phyloP scores from a whole-genome alignment of 805 yeast species.

The Pichia eremophila region DNA sequence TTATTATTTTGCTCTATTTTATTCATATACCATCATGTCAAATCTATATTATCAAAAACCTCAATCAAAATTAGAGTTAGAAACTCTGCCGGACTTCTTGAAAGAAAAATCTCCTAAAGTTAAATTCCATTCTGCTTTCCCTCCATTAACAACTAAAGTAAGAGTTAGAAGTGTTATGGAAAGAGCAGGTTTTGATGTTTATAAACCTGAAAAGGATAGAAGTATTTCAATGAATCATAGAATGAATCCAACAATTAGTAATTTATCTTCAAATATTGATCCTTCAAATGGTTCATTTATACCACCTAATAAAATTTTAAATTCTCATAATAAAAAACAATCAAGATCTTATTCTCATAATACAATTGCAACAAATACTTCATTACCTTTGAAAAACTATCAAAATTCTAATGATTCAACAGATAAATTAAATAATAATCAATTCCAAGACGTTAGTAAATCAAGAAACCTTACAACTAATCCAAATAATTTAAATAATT shows the following conservation, averaged over 20 bases:
- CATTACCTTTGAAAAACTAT: background rate
- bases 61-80: slow-evolving; percentile 15
- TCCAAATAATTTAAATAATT: background rate
- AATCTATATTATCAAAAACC: background rate
- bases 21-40: background rate
- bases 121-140: slow-evolving; percentile 49
- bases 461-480: background rate
- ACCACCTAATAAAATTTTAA: slow-evolving; percentile 3
- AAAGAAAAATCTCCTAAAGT: slow-evolving; percentile 24
- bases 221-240: background rate
- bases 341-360: slow-evolving; percentile 9
- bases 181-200: slow-evolving; percentile 71
- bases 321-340: slow-evolving; percentile 1
- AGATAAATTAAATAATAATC: background rate
- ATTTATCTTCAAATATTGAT: background rate
- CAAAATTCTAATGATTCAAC: background rate
- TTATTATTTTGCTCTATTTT: background rate
- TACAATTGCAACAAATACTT: background rate
- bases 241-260: background rate
- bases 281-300: background rate
- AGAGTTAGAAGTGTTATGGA: slow-evolving; percentile 65
- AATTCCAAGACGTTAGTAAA: background rate
- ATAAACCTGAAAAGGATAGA: slow-evolving; percentile 21
- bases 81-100: slow-evolving; percentile 26
- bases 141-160: slow-evolving; percentile 56